Percentiles rank a stretch among this genome's conserved stretches.
Conservation (phyloP, 2,329 filamentous ascomycete genomes). For the Hypomyces rosellus region DNA sequence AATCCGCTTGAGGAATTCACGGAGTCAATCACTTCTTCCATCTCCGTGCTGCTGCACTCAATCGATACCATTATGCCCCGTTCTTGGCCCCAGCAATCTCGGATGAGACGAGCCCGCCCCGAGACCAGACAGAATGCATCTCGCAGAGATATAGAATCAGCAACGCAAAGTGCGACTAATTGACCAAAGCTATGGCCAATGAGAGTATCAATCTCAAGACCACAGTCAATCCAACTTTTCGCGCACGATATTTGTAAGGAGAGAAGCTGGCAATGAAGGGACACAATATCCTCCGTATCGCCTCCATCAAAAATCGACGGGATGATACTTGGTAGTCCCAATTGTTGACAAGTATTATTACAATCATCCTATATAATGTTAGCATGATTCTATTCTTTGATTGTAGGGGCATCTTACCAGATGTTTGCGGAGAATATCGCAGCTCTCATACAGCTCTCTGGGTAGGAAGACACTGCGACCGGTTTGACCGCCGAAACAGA, state of each 20-base stretch:
- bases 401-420: neutral
- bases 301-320: slow-evolving; percentile 25
- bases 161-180: slow-evolving; percentile 32
- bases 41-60: slow-evolving; percentile 21
- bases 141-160: slow-evolving; percentile 23
- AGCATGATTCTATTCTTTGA: too few species aligned
- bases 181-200: slow-evolving; percentile 39
- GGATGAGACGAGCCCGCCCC: slow-evolving; percentile 24
- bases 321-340: slow-evolving; percentile 22
- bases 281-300: slow-evolving; percentile 18
- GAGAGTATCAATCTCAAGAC: slow-evolving; percentile 14
- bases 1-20: slow-evolving; percentile 17
- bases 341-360: neutral
- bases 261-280: slow-evolving; percentile 35
- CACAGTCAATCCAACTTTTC: slow-evolving; percentile 30
- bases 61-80: slow-evolving; percentile 34
- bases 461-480: slow-evolving; percentile 25
- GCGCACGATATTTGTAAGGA: slow-evolving; percentile 33
- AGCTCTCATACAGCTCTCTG: slow-evolving; percentile 22
- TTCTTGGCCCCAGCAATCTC: slow-evolving; percentile 29
- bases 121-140: slow-evolving; percentile 26
- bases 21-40: slow-evolving; percentile 7
- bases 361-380: neutral
- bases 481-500: slow-evolving; percentile 28
- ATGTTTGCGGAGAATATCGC: slow-evolving; percentile 16